Evolutionary conservation across 306 rosid genomes (phyloP), one percentile per base, ranked within the genome.

Genomic region (Coriaria nepalensis): DNA sequence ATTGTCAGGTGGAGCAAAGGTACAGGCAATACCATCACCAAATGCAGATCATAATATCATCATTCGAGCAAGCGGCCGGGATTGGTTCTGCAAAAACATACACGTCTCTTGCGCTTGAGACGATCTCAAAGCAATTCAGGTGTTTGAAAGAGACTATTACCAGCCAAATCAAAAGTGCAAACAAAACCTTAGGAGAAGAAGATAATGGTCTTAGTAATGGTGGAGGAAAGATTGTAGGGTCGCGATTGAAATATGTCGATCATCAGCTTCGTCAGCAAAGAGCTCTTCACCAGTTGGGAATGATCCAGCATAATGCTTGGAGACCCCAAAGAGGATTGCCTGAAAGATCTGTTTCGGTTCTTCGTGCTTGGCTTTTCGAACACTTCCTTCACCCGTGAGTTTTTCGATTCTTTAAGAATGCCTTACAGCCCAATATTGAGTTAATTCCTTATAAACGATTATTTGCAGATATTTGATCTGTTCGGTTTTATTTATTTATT

Each of bases 251-350:
- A 48, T 92, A 76, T 54, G 98, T 92, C 0, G 98, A 92, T 45
- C 75, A 90, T 54, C 98, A 90, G 15, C 74, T 90, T 5, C 52
- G 98, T 37, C 98, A 85, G 64, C 98, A 92, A 29, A 67, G 93
- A 54, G 94, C 98, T 61, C 92, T 92, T 13, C 98, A 92, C 34
- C 98, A 92, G 35, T 55, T 92, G 72, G 98, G 98, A 41, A 92
- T 92, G 96, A 82, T 92, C 64, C 92, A 92, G 72, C 96, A 92
- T 62, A 92, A 92, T 57, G 98, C 98, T 57, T 92, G 98, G 98
- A 79, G 98, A 77, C 98, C 98, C 59, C 98, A 85, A 53, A 61
- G 98, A 69, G 98, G 98, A 45, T 68, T 92, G 64, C 98, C 98
- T 0, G 98, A 92, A 68, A 44, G 96, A 60, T 92, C 98, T 0